Percentiles rank a stretch among this genome's conserved stretches.
Evolutionary conservation across 2,329 filamentous ascomycete genomes (phyloP).

Genomic region (Talaromyces piceae): DNA sequence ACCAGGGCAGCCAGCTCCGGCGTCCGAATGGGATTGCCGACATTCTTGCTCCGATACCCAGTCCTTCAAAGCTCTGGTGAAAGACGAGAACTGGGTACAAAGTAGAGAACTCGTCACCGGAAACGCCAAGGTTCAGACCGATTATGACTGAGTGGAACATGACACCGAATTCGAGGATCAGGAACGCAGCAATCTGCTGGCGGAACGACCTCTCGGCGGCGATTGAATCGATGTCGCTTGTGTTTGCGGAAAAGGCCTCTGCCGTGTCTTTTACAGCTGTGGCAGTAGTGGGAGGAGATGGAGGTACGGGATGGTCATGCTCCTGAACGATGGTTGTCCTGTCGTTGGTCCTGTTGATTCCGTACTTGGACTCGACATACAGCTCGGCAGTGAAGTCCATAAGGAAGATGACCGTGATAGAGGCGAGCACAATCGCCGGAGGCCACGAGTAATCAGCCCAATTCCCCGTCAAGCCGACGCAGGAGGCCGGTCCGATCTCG

Average conservation of each 20-base stretch:
- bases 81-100: slow-evolving; percentile 56
- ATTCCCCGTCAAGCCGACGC: slow-evolving; percentile 47
- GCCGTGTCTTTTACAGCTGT: not conserved
- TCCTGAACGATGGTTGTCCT: slow-evolving; percentile 13
- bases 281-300: not conserved
- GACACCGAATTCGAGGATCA: slow-evolving; percentile 52
- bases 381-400: slow-evolving; percentile 45
- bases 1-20: slow-evolving; percentile 42
- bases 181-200: slow-evolving; percentile 34
- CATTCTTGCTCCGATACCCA: slow-evolving; percentile 55
- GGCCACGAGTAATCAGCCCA: slow-evolving; percentile 49
- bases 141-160: slow-evolving; percentile 60
- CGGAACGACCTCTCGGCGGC: slow-evolving; percentile 24
- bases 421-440: slow-evolving; percentile 44
- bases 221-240: not conserved
- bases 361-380: slow-evolving; percentile 45
- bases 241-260: not conserved
- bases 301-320: slow-evolving; percentile 5
- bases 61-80: slow-evolving; percentile 57
- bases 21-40: slow-evolving; percentile 48
- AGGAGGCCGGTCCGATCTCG: slow-evolving; percentile 41
- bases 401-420: slow-evolving; percentile 45
- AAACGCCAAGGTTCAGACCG: slow-evolving; percentile 55
- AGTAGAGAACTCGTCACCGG: slow-evolving; percentile 49
- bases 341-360: slow-evolving; percentile 19